A percentile compares a stretch with the other conserved stretches of the same genome.
Evolutionary conservation across 2,329 filamentous ascomycete species (phyloP).

Genomic region (Orbilia brochopaga): DNA sequence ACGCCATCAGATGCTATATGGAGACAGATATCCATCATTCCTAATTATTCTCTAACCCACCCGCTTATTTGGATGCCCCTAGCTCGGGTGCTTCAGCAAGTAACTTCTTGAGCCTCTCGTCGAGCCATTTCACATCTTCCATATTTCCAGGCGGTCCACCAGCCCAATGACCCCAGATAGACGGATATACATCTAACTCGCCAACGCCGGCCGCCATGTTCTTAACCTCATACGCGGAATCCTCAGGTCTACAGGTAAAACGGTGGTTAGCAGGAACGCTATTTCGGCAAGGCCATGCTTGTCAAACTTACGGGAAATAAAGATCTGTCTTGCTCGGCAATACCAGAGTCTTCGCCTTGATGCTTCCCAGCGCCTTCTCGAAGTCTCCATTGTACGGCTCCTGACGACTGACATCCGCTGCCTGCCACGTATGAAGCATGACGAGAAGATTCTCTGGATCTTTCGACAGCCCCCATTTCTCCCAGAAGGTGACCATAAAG

Average conservation of each 20-base stretch:
- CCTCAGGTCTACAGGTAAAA: constrained; percentile 67
- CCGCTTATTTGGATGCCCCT: not conserved
- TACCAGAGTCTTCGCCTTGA: constrained; percentile 75
- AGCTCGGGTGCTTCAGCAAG: constrained; percentile 14
- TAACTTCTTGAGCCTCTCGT: constrained; percentile 66
- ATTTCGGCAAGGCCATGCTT: constrained; percentile 57
- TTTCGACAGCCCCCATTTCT: constrained; percentile 73
- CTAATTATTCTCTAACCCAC: no score
- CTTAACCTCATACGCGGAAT: constrained; percentile 74
- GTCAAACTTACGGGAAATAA: constrained; percentile 68
- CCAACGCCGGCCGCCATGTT: constrained; percentile 68
- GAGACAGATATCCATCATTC: no score
- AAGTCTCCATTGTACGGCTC: constrained; percentile 72
- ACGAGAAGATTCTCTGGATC: constrained; percentile 75
- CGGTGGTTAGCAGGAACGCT: not conserved
- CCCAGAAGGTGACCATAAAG: constrained; percentile 78
- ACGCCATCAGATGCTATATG: no score
- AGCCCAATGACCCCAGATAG: constrained; percentile 71
- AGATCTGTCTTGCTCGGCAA: constrained; percentile 75
- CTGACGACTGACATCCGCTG: constrained; percentile 72
- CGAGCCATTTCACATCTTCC: constrained; percentile 75
- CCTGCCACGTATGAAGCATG: constrained; percentile 81
- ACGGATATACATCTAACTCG: constrained; percentile 64
- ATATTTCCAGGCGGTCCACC: constrained; percentile 74
- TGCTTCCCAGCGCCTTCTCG: constrained; percentile 68